These are phyloP conservation scores for Sporothrix inflata DNA, from an alignment of 2,329 filamentous ascomycete genomes.

Conservation along the genomic window DNA sequence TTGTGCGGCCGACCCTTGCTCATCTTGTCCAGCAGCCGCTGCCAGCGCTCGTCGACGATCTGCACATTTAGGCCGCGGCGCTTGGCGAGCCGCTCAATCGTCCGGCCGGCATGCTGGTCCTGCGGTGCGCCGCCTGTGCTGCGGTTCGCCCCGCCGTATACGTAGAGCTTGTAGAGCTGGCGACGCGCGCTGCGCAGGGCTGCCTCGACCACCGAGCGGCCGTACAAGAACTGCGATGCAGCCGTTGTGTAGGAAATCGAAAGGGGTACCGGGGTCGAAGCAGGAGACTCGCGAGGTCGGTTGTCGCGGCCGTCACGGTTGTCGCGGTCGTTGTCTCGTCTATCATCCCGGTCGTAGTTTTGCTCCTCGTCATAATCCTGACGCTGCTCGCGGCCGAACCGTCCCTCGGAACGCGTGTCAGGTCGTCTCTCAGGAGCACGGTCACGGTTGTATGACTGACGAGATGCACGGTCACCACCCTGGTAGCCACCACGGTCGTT, in stretches of 20 bases:
- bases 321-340: neutral
- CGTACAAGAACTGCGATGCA: constrained; percentile 90
- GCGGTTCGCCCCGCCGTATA: constrained; percentile 65
- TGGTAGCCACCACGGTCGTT: neutral
- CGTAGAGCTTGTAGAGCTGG: constrained; percentile 81
- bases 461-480: neutral
- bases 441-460: neutral
- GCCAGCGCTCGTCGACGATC: constrained; percentile 61
- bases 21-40: constrained; percentile 80
- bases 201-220: constrained; percentile 76
- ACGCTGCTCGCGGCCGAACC: neutral
- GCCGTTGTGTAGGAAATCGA: constrained; percentile 70
- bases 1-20: constrained; percentile 84
- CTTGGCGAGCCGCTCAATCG: constrained; percentile 52
- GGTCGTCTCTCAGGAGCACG: neutral
- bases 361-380: neutral
- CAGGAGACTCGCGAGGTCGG: neutral
- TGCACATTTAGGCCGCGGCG: constrained; percentile 57
- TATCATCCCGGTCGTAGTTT: neutral
- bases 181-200: constrained; percentile 67
- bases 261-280: constrained; percentile 30
- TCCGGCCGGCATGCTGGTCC: constrained; percentile 46
- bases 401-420: neutral
- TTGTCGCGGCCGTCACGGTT: neutral
- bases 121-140: constrained; percentile 44